Evolutionary conservation across 257 asterid genomes (phyloP).

Genomic region (Buddleja alternifolia): DNA sequence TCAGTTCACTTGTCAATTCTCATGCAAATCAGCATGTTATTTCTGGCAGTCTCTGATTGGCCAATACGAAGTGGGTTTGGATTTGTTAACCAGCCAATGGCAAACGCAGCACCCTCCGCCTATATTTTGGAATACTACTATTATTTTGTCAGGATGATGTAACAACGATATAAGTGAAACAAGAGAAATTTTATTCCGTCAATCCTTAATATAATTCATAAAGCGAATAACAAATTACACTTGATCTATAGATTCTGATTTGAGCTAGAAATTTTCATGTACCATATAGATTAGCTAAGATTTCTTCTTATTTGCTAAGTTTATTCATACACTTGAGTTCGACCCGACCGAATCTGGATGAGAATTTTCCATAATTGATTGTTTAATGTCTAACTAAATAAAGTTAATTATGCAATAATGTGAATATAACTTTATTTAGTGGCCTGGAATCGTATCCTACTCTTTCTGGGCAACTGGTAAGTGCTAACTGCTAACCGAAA

Average conservation of each 20-base stretch:
- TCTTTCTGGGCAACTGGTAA: constrained; percentile 24
- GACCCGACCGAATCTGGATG: too few species aligned
- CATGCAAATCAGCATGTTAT: constrained; percentile 44
- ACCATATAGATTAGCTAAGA: too few species aligned
- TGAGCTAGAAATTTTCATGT: too few species aligned
- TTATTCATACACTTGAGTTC: too few species aligned
- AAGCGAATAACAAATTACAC: too few species aligned
- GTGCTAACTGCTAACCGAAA: too few species aligned
- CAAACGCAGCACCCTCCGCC: constrained; percentile 32
- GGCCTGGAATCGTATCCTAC: not conserved
- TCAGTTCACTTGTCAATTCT: constrained; percentile 31
- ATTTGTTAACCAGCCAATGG: constrained; percentile 39
- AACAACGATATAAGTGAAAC: too few species aligned
- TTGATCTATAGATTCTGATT: too few species aligned
- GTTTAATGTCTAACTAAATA: constrained; percentile 3
- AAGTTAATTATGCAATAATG: constrained; percentile 31
- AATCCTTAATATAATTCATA: too few species aligned
- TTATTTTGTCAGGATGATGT: not conserved
- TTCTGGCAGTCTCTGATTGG: constrained; percentile 52
- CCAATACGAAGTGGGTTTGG: constrained; percentile 30
- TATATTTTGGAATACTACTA: not conserved
- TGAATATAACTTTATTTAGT: constrained; percentile 25
- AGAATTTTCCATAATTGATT: not conserved
- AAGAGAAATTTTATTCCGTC: too few species aligned
- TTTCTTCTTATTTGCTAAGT: not conserved